Conservation (phyloP, 768 basidiomycete genomes). For the Inosperma sp. region DNA sequence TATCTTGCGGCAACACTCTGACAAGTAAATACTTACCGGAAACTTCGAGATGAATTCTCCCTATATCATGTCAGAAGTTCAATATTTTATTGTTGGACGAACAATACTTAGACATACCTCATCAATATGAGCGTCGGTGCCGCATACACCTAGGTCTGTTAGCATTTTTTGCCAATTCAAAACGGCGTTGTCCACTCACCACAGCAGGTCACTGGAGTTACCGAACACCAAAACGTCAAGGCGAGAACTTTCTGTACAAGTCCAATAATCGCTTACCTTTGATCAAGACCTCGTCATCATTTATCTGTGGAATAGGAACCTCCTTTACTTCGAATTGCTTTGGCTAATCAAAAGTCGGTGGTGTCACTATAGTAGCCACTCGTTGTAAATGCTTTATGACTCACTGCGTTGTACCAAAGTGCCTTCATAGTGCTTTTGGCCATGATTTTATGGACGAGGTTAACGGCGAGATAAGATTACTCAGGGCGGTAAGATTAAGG, state of each 20-base stretch:
- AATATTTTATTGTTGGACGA: background rate
- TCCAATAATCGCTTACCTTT: slow-evolving; percentile 38
- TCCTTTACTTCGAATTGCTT: slow-evolving; percentile 48
- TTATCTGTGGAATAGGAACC: slow-evolving; percentile 47
- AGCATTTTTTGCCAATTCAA: too few relatives aligned
- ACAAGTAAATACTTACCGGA: slow-evolving; percentile 47
- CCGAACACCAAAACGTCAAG: background rate
- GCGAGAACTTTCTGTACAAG: slow-evolving; percentile 5
- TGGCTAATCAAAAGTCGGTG: slow-evolving; percentile 31
- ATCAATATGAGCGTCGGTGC: slow-evolving; percentile 49
- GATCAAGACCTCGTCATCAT: slow-evolving; percentile 50
- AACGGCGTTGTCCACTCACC: too few relatives aligned
- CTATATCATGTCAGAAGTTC: slow-evolving; percentile 54
- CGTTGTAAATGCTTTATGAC: slow-evolving; percentile 44
- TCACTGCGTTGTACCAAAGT: slow-evolving; percentile 67
- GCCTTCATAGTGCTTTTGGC: too few relatives aligned
- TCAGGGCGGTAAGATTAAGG: too few relatives aligned
- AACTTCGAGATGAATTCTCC: slow-evolving; percentile 66
- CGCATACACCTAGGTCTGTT: slow-evolving; percentile 53
- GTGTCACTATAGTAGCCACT: slow-evolving; percentile 54
- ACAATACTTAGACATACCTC: slow-evolving; percentile 37
- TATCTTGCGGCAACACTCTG: slow-evolving; percentile 24
- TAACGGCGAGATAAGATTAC: too few relatives aligned
- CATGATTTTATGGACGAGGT: background rate
- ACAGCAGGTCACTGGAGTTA: slow-evolving; percentile 18